Evolutionary conservation across 2,329 filamentous ascomycete species (phyloP), one percentile per base, ranked within the genome.

Genomic region (Ophiostoma quercus): DNA sequence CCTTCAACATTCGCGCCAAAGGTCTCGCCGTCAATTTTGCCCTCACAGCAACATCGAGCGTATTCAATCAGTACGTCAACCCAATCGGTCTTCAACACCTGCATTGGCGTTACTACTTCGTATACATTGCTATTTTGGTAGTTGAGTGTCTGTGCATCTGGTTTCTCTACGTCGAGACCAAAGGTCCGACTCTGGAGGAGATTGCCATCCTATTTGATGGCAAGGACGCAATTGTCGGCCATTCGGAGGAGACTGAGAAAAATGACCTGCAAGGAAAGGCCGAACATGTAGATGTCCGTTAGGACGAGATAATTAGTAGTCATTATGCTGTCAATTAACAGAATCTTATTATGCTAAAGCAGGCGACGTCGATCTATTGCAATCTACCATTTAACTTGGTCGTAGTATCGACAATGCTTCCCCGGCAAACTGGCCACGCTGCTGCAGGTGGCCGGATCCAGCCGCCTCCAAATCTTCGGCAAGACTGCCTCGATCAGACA

Each of bases 121-220:
- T 74, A 1, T 74, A 68, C 60, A 72, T 72, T 71, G 70, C 67
- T 37, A 69, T 74, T 25, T 63, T 74, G 3, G 67, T 69, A 11
- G 51, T 71, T 37, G 69, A 71, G 43, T 41, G 73, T 14, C 65
- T 68, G 9, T 79, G 83, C 68, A 71, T 73, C 37, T 74, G 70
- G 67, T 73, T 74, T 51, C 69, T 72, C 66, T 74, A 71, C 60
- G 72, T 73, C 12, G 73, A 74, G 69, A 71, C 69, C 69, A 71
- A 39, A 57, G 67, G 67, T 25, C 69, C 60, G 16, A 71, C 62
- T 6, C 65, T 73, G 1, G 72, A 73, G 65, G 72, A 73, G 43
- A 67, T 73, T 77, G 89, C 91, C 74, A 82, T 85, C 69, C 87
- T 91, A 70, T 79, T 79, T 65, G 77, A 73, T 25, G 72, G 70